phyloP scores from a whole-genome alignment of 2,329 filamentous ascomycete genomes.

The Fusarium duplospermum region DNA sequence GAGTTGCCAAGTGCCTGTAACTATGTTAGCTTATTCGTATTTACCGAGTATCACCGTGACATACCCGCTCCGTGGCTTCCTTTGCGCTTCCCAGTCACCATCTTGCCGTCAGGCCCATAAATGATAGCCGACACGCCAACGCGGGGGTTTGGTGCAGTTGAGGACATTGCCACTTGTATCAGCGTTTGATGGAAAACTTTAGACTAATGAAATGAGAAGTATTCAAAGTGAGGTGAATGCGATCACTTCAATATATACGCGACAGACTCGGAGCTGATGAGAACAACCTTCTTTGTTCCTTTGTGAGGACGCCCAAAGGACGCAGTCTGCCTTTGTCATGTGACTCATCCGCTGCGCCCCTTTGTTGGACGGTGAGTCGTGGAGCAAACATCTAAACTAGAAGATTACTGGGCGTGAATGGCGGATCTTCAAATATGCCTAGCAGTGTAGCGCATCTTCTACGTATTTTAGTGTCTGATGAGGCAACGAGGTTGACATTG shows the following conservation, averaged over 20 bases:
- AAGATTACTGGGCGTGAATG: not conserved
- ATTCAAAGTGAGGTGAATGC: not conserved
- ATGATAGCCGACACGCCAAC: slow-evolving; percentile 64
- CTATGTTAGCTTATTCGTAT: slow-evolving; percentile 5
- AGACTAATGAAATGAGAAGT: not conserved
- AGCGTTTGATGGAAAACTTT: not conserved
- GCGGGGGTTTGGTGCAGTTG: slow-evolving; percentile 47
- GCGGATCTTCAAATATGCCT: not conserved
- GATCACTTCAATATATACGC: not conserved
- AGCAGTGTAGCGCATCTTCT: not conserved
- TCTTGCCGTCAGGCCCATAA: slow-evolving; percentile 53
- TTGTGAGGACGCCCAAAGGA: slow-evolving; percentile 1
- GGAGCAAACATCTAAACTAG: not conserved
- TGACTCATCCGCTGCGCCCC: too few species aligned
- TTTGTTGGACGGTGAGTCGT: not conserved
- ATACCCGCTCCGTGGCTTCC: slow-evolving; percentile 62
- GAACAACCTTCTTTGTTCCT: slow-evolving; percentile 4
- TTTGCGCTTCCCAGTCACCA: slow-evolving; percentile 61
- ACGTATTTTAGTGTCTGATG: not conserved
- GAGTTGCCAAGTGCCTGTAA: slow-evolving; percentile 70
- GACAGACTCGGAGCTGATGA: not conserved
- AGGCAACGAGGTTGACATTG: not conserved
- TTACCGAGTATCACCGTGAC: not conserved
- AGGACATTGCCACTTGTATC: slow-evolving; percentile 14
- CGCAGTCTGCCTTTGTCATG: too few species aligned